Base-by-base conservation (phyloP, 2,329 filamentous ascomycete species). In the Ophiostoma novo-ulmi region DNA sequence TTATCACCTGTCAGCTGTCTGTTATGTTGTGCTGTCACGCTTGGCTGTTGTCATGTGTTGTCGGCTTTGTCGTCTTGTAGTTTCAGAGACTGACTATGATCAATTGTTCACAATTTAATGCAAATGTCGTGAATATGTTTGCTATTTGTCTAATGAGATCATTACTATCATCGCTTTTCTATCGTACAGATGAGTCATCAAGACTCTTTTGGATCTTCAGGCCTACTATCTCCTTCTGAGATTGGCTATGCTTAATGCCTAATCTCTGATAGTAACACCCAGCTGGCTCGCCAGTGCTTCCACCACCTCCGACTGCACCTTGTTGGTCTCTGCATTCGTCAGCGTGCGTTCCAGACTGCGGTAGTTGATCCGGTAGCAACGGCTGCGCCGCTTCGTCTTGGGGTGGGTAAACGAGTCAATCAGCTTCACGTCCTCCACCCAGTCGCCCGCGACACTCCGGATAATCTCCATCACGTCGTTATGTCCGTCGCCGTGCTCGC, bases 321-420 rank as follows among this genome's bases (percentile, higher is more conserved):
- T 80, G 77, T 96, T 96, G 13, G 89, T 87, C 83, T 97, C 92
- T 48, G 86, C 83, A 75, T 93, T 95, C 11, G 91, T 97, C 79
- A 99, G 81, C 1, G 94, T 99, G 77, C 91, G 87, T 83, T 97
- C 94, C 75, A 97, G 81, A 79, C 93, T 97, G 74, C 95, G 87
- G 81, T 99, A 99, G 78, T 94, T 94, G 80, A 98, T 90, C 73
- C 94, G 86, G 80, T 97, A 99, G 80, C 93, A 97, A 82, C 95
- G 80, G 81, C 94, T 97, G 81, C 87, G 90, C 75, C 91, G 85
- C 4, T 90, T 89, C 26, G 91, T 94, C 81, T 91, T 93, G 52
- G 94, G 93, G 80, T 98, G 93, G 67, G 87, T 88, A 79, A 98
- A 99, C 78, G 92, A 87, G 80, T 98, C 95, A 69, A 92, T 88